Base-by-base conservation (phyloP, 495 filamentous ascomycete species). In the Tuber microsphaerosporum region DNA sequence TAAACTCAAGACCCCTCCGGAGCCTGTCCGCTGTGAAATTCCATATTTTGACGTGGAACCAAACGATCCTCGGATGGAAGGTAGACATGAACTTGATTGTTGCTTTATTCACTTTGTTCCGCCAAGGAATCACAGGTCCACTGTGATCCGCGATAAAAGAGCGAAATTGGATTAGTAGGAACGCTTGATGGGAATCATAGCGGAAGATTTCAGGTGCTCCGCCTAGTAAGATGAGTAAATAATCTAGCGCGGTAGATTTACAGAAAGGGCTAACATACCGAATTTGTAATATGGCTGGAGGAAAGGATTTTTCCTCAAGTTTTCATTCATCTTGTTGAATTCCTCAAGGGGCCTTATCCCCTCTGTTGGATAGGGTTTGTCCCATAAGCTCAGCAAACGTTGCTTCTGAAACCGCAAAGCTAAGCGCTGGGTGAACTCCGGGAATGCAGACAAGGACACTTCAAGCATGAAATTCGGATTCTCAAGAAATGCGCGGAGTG, bases 31-130 rank as follows among this genome's bases (percentile, higher is more conserved):
- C 26, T n/a, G 17, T 1, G 69, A 44, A 0, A 43, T 71, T 34
- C 74, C 74, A 75, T 1, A 45, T 12, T 39, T 75, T 75, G 37
- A 75, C 45, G 22, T 75, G 74, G 31, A 73, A 6, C 43, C 46
- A 75, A n/a, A 75, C 71, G 17, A 75, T 48, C 20, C n/a, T 65
- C 12, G 56, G 56, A 34, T 34, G 56, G 56, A 65, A 34, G 56
- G 56, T 34, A 26, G 26, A 31, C 56, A 65, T 65, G 14, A 65
- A 65, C 26, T 34, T 17, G 12, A 14, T 5, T 2, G 56, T 65
- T 17, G 56, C 56, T 2, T 4, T 65, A 34, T 65, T 65, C 56
- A 65, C 56, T 31, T 65, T 34, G 26, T 65, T 65, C 31, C 56
- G 56, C 56, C 56, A 65, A 65, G 26, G 5, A 17, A 65, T 5